phyloP scores from a whole-genome alignment of 2,329 filamentous ascomycete species.

The Bipolaris sorokiniana region DNA sequence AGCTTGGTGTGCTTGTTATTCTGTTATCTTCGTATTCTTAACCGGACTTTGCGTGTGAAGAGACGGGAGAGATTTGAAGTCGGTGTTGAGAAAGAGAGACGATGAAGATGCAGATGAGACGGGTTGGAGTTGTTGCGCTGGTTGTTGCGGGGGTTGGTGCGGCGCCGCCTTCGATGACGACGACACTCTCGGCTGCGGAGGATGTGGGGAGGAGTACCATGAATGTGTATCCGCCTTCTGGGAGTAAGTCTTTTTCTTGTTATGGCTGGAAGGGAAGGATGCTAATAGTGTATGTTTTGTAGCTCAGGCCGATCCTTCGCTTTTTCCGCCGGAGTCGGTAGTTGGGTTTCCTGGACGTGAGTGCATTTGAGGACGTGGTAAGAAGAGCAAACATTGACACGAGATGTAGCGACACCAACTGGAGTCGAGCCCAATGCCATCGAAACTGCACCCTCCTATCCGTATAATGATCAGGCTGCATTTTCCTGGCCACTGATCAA shows the following conservation, averaged over 20 bases:
- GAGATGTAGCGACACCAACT: constrained; percentile 28
- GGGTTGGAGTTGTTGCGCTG: constrained; percentile 18
- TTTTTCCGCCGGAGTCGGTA: constrained; percentile 37
- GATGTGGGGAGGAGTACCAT: constrained; percentile 26
- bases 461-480: constrained; percentile 34
- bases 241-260: constrained; percentile 25
- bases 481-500: constrained; percentile 32
- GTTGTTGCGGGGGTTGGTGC: constrained; percentile 17
- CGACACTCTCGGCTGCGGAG: constrained; percentile 22
- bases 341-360: constrained; percentile 36
- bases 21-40: neutral
- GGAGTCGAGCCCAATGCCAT: constrained; percentile 37
- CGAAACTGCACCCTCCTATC: constrained; percentile 37
- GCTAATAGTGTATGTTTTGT: constrained; percentile 8
- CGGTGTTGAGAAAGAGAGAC: neutral
- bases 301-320: constrained; percentile 32
- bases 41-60: too few relatives aligned
- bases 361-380: neutral
- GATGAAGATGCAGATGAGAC: constrained; percentile 16
- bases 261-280: neutral
- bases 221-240: constrained; percentile 32
- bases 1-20: neutral
- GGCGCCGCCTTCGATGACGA: constrained; percentile 17
- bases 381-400: neutral
- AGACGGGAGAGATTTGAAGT: neutral